Evolutionary conservation across 2,329 filamentous ascomycete species (phyloP), one percentile per base, ranked within the genome.

Genomic region (Sporothrix dimorphospora): DNA sequence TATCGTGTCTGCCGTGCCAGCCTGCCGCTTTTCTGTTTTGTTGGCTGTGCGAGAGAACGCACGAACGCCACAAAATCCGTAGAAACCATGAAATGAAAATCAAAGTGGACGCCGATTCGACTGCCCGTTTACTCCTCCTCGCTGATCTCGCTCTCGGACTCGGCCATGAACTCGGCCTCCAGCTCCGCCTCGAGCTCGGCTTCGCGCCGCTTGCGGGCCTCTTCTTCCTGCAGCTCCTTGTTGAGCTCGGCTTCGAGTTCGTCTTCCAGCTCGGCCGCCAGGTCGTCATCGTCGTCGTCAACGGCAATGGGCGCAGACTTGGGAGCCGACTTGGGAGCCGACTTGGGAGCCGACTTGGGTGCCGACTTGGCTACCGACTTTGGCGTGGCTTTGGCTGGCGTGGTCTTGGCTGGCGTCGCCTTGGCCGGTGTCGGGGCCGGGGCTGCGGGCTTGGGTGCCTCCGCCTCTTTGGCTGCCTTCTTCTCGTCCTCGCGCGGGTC

Each of bases 121-220:
- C 12, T 1, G 14, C 63, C 24, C 12, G 19, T 27, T 75, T 80
- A 91, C 78, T 91, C 89, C 78, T 91, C 89, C 78, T 91, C 89
- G 75, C 89, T 91, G 70, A 91, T 88, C 76, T 90, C 88, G 75
- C 89, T 91, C 79, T 91, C 89, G 69, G 84, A 81, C 21, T 89
- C 87, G 47, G 83, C 75, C 69, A 76, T 81, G 47, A 87, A 81
- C 51, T 85, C 85, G 8, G 86, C 86, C 75, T 88, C 87, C 78
- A 90, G 82, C 76, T 89, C 87, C 27, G 85, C 86, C 70, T 87
- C 87, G 53, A 90, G 79, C 38, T 73, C 74, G 8, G 71, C 86
- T 72, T 87, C 87, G 5, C 27, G 66, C 38, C 61, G 53, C 53
- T 69, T 53, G 53, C 49, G 72, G 24, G 63, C 61, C 21, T 61